Evolutionary conservation across 2,329 filamentous ascomycete genomes (phyloP).

Genomic region (Colletotrichum limetticola): DNA sequence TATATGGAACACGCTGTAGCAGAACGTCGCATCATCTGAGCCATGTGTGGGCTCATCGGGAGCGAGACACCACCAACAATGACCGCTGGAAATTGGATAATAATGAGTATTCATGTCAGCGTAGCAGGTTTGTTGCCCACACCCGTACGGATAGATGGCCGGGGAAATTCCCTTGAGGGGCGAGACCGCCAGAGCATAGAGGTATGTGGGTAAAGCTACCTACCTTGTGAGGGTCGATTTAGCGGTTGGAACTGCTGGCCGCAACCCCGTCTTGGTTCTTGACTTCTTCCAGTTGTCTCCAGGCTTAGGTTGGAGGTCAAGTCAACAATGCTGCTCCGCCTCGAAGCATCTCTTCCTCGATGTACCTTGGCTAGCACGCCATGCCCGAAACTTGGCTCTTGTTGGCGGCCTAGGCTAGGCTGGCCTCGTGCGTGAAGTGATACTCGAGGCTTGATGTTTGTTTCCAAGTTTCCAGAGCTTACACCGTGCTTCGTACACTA

Average conservation of each 20-base stretch:
- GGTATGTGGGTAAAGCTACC: not conserved
- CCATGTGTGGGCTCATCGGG: constrained; percentile 2
- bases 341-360: not conserved
- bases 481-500: not conserved
- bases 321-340: not conserved
- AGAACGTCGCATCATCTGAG: constrained; percentile 28
- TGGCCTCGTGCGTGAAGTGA: constrained; percentile 6
- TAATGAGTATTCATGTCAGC: not conserved
- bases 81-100: not conserved
- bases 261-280: constrained; percentile 10
- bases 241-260: constrained; percentile 6
- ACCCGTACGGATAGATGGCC: not conserved
- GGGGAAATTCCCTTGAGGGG: constrained; percentile 5
- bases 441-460: constrained; percentile 5
- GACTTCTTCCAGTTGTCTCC: not conserved
- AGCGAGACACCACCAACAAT: not conserved
- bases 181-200: not conserved
- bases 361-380: constrained; percentile 20
- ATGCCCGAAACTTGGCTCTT: constrained; percentile 20
- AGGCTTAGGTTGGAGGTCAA: not conserved
- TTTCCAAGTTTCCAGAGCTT: not conserved
- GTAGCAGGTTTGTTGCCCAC: not conserved
- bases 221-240: not conserved
- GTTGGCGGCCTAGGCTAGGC: constrained; percentile 4
- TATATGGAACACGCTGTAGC: not conserved